These are phyloP conservation scores for Phellopilus nigrolimitatus DNA, from an alignment of 1,284 basidiomycete species.

Conservation along the genomic window DNA sequence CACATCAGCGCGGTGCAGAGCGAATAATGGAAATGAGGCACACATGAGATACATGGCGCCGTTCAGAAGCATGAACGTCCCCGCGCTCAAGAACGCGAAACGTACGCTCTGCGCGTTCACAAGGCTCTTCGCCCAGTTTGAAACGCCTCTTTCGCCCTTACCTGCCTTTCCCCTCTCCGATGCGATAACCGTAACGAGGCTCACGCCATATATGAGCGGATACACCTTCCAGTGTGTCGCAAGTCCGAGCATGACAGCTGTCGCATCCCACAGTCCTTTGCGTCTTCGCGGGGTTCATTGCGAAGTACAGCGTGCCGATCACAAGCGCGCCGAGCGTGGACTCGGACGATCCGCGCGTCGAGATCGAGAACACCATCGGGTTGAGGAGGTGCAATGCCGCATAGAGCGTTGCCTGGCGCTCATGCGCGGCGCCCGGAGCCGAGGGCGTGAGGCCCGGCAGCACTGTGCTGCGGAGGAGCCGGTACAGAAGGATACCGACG, in stretches of 20 bases:
- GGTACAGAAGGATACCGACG: constrained; percentile 76
- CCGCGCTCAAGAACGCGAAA: constrained; percentile 66
- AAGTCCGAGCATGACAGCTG: constrained; percentile 72
- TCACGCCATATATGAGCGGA: constrained; percentile 85
- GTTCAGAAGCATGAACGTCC: constrained; percentile 67
- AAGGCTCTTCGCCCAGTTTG: constrained; percentile 32
- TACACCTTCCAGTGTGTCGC: constrained; percentile 95
- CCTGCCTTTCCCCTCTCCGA: constrained; percentile 22
- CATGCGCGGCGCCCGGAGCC: constrained; percentile 11
- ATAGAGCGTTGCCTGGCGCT: constrained; percentile 44
- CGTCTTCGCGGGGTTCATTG: constrained; percentile 37
- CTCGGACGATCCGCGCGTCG: constrained; percentile 94
- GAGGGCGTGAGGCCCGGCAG: constrained; percentile 25
- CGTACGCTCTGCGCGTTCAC: constrained; percentile 55
- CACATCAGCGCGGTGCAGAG: constrained; percentile 2
- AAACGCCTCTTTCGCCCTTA: constrained; percentile 21
- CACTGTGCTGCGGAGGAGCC: constrained; percentile 51
- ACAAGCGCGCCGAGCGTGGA: constrained; percentile 81
- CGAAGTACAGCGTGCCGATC: constrained; percentile 64
- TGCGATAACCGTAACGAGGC: constrained; percentile 67
- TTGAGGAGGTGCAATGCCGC: constrained; percentile 77
- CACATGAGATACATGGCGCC: constrained; percentile 72
- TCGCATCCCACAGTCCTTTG: constrained; percentile 42
- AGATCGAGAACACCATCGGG: constrained; percentile 93
- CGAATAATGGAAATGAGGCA: constrained; percentile 28